A percentile compares a stretch with the other conserved stretches of the same genome.
Conservation (phyloP, 1,284 basidiomycete species). For the Anthracocystis panici-leucophaei region DNA sequence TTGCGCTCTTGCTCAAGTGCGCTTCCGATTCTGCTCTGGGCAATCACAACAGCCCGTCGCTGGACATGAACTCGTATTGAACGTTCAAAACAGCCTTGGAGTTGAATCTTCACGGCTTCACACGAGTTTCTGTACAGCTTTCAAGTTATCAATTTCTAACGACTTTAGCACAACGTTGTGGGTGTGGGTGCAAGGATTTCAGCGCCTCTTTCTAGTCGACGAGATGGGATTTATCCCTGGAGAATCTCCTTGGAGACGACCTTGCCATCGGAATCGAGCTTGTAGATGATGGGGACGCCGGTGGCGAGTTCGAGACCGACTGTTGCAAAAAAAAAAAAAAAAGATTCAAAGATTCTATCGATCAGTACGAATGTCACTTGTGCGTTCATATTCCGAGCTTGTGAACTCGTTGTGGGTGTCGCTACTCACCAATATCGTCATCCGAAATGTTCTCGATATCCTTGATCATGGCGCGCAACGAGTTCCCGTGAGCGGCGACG, state of each 20-base stretch:
- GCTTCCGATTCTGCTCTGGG: no score
- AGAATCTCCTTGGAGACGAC: slow-evolving; percentile 68
- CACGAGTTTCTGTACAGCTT: no score
- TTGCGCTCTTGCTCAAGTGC: no score
- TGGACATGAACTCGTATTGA: no score
- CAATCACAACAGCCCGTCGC: no score
- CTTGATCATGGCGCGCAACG: slow-evolving; percentile 71
- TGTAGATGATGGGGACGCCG: slow-evolving; percentile 71
- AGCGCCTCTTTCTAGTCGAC: no score
- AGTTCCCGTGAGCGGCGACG: slow-evolving; percentile 72
- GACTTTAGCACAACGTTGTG: background rate
- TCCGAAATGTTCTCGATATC: slow-evolving; percentile 69
- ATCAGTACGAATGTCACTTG: slow-evolving; percentile 6
- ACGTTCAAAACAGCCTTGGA: no score
- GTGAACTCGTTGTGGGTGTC: background rate
- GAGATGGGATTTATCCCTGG: slow-evolving; percentile 22
- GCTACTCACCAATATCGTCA: slow-evolving; percentile 68
- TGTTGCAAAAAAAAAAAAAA: slow-evolving; percentile 2
- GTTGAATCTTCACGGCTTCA: no score
- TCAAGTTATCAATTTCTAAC: background rate
- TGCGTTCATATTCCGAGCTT: background rate
- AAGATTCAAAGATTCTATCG: no score
- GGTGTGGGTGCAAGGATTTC: background rate
- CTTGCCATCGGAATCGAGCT: slow-evolving; percentile 69
- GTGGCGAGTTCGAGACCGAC: slow-evolving; percentile 71